phyloP scores from a whole-genome alignment of 2,329 filamentous ascomycete genomes.

The Celoporthe dispersa region DNA sequence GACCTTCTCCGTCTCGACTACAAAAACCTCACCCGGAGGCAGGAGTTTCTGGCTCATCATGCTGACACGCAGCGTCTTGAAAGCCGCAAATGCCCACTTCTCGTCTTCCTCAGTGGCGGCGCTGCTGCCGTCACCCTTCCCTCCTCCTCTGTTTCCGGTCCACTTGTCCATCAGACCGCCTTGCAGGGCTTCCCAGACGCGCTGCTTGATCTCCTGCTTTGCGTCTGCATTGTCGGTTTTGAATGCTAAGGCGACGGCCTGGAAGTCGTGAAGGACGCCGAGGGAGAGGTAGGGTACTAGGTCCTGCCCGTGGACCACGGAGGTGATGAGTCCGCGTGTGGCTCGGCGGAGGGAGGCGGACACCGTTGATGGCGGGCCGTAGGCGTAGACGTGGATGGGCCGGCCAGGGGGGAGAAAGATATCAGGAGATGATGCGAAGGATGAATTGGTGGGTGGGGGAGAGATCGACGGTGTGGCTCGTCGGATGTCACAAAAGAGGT shows the following conservation, averaged over 20 bases:
- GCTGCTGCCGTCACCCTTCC: background rate
- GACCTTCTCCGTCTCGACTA: slow-evolving; percentile 70
- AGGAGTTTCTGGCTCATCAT: slow-evolving; percentile 73
- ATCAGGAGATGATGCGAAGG: slow-evolving; percentile 26
- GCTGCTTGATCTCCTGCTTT: slow-evolving; percentile 67
- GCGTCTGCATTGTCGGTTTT: slow-evolving; percentile 72
- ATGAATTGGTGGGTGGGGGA: slow-evolving; percentile 32
- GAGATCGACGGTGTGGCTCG: slow-evolving; percentile 48
- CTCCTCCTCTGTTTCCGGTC: slow-evolving; percentile 48
- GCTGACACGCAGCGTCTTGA: slow-evolving; percentile 67
- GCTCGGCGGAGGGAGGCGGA: slow-evolving; percentile 70
- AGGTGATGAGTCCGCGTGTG: slow-evolving; percentile 76
- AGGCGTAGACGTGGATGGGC: slow-evolving; percentile 79
- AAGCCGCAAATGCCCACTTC: slow-evolving; percentile 69
- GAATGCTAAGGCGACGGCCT: slow-evolving; percentile 72
- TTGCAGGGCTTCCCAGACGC: slow-evolving; percentile 68
- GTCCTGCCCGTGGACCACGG: slow-evolving; percentile 73
- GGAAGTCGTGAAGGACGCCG: slow-evolving; percentile 75
- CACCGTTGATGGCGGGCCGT: slow-evolving; percentile 75
- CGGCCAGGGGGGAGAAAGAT: slow-evolving; percentile 67
- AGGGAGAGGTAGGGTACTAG: slow-evolving; percentile 75
- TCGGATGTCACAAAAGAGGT: slow-evolving; percentile 67
- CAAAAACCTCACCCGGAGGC: slow-evolving; percentile 77
- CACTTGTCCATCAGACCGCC: slow-evolving; percentile 66
- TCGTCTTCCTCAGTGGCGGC: background rate